phyloP scores from a whole-genome alignment of 257 asterid genomes.

The Solanum clarkiae region DNA sequence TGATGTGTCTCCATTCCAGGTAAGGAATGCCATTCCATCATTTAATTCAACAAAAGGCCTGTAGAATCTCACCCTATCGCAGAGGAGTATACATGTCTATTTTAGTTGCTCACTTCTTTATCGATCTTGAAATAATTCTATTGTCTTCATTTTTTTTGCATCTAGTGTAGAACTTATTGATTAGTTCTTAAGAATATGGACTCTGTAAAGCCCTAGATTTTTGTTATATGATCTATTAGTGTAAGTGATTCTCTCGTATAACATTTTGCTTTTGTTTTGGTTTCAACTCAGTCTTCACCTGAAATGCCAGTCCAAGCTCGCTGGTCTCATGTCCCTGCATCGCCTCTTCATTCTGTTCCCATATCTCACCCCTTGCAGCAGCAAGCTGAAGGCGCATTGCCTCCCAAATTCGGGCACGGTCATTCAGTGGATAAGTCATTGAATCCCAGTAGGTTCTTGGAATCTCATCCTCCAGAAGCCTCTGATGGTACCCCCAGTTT shows the following conservation, averaged over 20 bases:
- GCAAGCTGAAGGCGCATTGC: constrained; percentile 41
- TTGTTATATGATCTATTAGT: not conserved
- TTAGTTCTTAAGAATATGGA: not conserved
- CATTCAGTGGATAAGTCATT: constrained; percentile 43
- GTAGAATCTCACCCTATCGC: not conserved
- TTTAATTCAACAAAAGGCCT: not conserved
- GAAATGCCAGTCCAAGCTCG: constrained; percentile 69
- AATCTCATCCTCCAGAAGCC: constrained; percentile 39
- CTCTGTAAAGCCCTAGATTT: not conserved
- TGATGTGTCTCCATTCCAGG: constrained; percentile 91
- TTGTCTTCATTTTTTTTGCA: not conserved
- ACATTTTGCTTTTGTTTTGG: not conserved
- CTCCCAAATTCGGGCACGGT: constrained; percentile 42
- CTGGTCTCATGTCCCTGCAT: constrained; percentile 71
- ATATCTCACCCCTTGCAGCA: constrained; percentile 57
- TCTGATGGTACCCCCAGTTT: constrained; percentile 31
- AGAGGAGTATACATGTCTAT: not conserved
- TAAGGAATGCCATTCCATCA: constrained; percentile 12
- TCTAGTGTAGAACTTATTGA: not conserved
- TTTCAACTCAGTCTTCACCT: constrained; percentile 41
- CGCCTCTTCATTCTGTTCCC: constrained; percentile 50
- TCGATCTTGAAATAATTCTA: not conserved
- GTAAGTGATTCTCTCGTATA: not conserved
- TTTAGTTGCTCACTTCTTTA: not conserved
- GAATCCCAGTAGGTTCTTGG: constrained; percentile 34